phyloP scores from a whole-genome alignment of 176 grass and related monocot species.

The Triticum timopheevii region DNA sequence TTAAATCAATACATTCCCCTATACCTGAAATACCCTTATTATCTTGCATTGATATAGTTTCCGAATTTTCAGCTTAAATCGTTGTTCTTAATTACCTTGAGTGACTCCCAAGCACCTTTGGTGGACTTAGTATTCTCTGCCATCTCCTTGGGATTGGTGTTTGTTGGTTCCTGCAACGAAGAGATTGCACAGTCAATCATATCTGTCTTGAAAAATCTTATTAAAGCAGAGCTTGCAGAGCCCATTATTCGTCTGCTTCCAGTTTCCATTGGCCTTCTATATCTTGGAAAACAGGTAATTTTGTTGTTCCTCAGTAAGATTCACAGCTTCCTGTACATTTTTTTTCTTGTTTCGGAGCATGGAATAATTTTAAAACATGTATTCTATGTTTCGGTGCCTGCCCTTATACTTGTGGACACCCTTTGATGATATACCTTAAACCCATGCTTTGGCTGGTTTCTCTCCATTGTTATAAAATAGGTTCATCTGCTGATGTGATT shows the following conservation, averaged over 20 bases:
- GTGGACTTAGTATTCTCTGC: slow-evolving; percentile 89
- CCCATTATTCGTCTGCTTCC: slow-evolving; percentile 81
- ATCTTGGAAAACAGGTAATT: slow-evolving; percentile 95
- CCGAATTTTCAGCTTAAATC: slow-evolving; percentile 61
- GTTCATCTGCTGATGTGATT: background rate
- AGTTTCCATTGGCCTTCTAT: slow-evolving; percentile 90
- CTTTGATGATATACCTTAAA: background rate
- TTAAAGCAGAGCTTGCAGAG: slow-evolving; percentile 74
- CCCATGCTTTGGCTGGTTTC: background rate
- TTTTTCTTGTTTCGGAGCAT: background rate
- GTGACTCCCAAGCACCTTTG: slow-evolving; percentile 67
- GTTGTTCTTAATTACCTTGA: slow-evolving; percentile 65
- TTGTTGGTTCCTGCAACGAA: slow-evolving; percentile 97
- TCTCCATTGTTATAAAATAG: no score
- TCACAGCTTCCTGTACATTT: background rate
- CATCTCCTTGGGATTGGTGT: slow-evolving; percentile 80
- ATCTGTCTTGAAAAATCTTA: slow-evolving; percentile 80
- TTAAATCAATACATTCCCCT: slow-evolving; percentile 4
- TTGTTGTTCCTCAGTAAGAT: background rate
- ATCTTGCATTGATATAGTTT: slow-evolving; percentile 32
- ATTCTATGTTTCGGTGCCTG: background rate
- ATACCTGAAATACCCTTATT: background rate
- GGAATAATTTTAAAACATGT: background rate
- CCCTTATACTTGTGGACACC: background rate
- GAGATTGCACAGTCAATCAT: slow-evolving; percentile 96